Evolutionary conservation across 495 filamentous ascomycete genomes (phyloP).

Genomic region (Thozetella sp.): DNA sequence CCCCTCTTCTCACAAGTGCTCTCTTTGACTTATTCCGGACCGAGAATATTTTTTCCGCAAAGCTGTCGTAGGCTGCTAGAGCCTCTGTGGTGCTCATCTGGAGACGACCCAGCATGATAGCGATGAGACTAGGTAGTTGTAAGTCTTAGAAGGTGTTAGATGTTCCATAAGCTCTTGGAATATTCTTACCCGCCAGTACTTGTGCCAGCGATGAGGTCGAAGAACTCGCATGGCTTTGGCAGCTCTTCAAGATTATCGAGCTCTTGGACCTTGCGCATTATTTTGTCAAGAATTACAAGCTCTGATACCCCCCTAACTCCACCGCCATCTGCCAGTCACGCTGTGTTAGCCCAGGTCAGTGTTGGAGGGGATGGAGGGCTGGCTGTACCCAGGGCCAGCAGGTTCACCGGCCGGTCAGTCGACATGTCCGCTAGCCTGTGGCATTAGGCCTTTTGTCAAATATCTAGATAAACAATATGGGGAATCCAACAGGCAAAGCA

Average conservation of each 20-base stretch:
- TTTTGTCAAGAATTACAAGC: conserved; percentile 29
- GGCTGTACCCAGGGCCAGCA: conserved; percentile 18
- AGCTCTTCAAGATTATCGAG: conserved; percentile 7
- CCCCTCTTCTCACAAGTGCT: conserved; percentile 3
- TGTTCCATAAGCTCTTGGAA: not conserved
- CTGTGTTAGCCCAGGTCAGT: too few species aligned
- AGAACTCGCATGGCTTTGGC: conserved; percentile 36
- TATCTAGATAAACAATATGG: too few species aligned
- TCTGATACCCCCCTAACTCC: conserved; percentile 35
- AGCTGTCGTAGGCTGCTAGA: conserved; percentile 21
- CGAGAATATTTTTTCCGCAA: conserved; percentile 25
- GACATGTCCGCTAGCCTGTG: too few species aligned
- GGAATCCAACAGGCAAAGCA: too few species aligned
- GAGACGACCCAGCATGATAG: conserved; percentile 34
- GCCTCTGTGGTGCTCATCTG: conserved; percentile 29
- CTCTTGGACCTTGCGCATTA: conserved; percentile 28
- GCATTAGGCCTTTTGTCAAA: too few species aligned
- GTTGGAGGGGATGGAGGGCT: not conserved
- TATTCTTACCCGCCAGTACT: conserved; percentile 36
- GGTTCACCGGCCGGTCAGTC: conserved; percentile 12
- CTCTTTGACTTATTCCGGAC: conserved; percentile 15
- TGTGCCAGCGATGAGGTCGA: conserved; percentile 38
- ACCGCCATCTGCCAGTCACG: conserved; percentile 32
- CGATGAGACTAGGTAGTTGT: conserved; percentile 21
- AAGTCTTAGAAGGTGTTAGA: not conserved